Evolutionary conservation across 257 asterid species (phyloP), one percentile per base, ranked within the genome.

Genomic region (Penstemon newberryi): DNA sequence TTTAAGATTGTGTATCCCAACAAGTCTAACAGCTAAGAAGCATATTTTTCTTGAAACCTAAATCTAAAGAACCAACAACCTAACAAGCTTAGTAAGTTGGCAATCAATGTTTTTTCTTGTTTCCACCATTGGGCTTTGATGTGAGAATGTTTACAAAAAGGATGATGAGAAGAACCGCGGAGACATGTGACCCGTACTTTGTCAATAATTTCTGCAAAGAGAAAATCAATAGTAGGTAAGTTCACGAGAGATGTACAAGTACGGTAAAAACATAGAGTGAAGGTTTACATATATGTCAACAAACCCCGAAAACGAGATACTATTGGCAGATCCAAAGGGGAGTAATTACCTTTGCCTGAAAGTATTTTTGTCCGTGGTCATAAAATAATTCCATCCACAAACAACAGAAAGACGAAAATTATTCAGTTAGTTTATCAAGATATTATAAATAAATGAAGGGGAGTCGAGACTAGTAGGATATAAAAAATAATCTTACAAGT

Each of bases 291-390:
- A 15, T 15, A 15, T 15, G 18, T 15, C 18, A 15, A 15, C 18
- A 15, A 15, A 15, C 18, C 18, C 18, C 0, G 18, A 0, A 15
- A 15, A 15, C 18, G 18, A 15, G 18, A 15, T 15, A 15, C 18
- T 5, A 52, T 51, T 41, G 6, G 56, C 11, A 46, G 36, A 52
- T 41, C 41, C 36, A 57, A 61, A 52, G 19, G 53, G 67, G 50
- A 47, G 36, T 7, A 7, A 5, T 69, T 83, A 88, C 95, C 95
- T 85, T 84, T 60, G 88, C 89, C 91, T 87, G 85, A 62, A 67
- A 50, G 39, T 36, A 42, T 40, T 70, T 25, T 25, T 41, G 70
- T 52, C 57, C 67, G 54, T 15, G 18, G 18, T 42, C 66, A 15
- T 12, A 8, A 51, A 70, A 65, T 67, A 59, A 52, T 66, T 60